Base-by-base conservation (phyloP, 2,329 filamentous ascomycete genomes). In the Colletotrichum viniferum region DNA sequence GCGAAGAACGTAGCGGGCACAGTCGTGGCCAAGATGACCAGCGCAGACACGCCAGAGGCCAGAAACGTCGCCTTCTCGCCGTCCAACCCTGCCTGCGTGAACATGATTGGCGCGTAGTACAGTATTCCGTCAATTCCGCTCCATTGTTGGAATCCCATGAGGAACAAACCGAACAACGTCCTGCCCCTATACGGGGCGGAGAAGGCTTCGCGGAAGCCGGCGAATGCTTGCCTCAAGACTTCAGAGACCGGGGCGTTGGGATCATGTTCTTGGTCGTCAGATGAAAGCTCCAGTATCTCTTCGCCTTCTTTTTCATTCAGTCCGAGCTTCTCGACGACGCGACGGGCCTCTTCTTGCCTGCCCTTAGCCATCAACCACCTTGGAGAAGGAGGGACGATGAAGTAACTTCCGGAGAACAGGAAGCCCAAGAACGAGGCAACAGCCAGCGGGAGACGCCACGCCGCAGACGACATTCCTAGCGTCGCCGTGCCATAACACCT, bases 81-180 rank as follows among this genome's bases (percentile, higher is more conserved):
- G 8, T 85, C 83, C 4, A 93, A 85, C 0, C 92, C 92, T 0
- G 92, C 90, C 71, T 92, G 89, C 24, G 87, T 84, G 77, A 93
- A 93, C 0, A 93, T 82, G 1, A 90, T 84, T 0, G 92, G 91
- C 0, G 91, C 90, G 71, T 93, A 93, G 76, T 91, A 92, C 3
- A 92, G 83, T 0, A 93, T 87, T 1, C 90, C 91, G 48, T 93
- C 91, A 52, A 93, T 92, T 0, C 91, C 91, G 21, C 85, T 88
- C 13, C 92, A 84, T 63, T 93, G 91, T 73, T 92, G 88, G 83
- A 92, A 88, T 1, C 84, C 88, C 84, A 93, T 87, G 26, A 93
- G 81, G 73, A 92, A 92, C 8, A 90, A 86, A 2, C 87, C 91
- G 21, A 92, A 86, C 0, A 85, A 79, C 1, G 89, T 90, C 4